Conservation (phyloP, 345 rosid species). For the Pistacia vera region DNA sequence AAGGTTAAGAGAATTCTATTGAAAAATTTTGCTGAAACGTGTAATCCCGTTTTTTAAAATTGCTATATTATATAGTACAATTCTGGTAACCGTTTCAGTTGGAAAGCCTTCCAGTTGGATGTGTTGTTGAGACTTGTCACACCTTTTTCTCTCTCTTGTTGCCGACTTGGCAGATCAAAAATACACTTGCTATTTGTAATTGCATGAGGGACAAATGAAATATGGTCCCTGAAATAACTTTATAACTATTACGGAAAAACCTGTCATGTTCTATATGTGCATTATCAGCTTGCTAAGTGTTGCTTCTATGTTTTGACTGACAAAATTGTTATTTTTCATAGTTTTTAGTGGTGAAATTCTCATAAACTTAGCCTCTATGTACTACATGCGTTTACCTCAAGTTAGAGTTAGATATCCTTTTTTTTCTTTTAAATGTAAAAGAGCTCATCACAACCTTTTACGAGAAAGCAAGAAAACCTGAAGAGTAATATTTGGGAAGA, state of each 20-base stretch:
- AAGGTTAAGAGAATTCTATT: too few relatives aligned
- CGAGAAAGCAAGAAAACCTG: slow-evolving; percentile 89
- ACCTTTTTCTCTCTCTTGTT: too few relatives aligned
- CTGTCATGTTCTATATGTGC: not conserved
- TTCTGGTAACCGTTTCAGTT: too few relatives aligned
- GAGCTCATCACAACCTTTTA: slow-evolving; percentile 23
- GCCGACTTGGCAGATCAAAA: too few relatives aligned
- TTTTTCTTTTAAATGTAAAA: not conserved
- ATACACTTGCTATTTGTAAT: too few relatives aligned
- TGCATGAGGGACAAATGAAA: too few relatives aligned
- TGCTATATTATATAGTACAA: too few relatives aligned
- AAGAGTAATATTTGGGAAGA: slow-evolving; percentile 68
- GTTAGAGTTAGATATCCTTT: not conserved
- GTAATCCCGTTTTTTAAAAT: too few relatives aligned
- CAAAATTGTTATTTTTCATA: not conserved
- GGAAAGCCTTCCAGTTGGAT: too few relatives aligned
- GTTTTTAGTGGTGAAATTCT: not conserved
- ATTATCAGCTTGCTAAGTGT: not conserved
- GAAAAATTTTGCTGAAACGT: too few relatives aligned
- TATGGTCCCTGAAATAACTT: too few relatives aligned
- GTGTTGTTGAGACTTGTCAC: too few relatives aligned
- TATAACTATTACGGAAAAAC: not conserved
- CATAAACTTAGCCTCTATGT: not conserved
- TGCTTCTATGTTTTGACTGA: not conserved
- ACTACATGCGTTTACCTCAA: not conserved